Percentiles rank a stretch among this genome's conserved stretches.
phyloP scores from a whole-genome alignment of 2,329 filamentous ascomycete genomes.

The Juglanconis oblonga region DNA sequence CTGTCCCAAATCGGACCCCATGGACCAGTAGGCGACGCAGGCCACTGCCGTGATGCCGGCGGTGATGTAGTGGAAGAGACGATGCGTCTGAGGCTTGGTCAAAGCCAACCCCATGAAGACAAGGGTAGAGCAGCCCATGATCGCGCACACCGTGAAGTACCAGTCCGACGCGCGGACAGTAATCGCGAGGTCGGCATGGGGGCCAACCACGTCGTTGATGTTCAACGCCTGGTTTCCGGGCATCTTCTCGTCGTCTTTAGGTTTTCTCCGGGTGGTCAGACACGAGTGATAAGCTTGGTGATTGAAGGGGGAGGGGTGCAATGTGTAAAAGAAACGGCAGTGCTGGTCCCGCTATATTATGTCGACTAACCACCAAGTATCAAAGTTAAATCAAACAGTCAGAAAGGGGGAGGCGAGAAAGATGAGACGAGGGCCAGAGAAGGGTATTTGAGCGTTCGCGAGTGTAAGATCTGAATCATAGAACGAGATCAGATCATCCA shows the following conservation, averaged over 20 bases:
- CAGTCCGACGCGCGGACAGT: slow-evolving; percentile 59
- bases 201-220: slow-evolving; percentile 43
- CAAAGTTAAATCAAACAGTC: background rate
- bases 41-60: slow-evolving; percentile 56
- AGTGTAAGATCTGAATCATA: background rate
- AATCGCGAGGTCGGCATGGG: slow-evolving; percentile 55
- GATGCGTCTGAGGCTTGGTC: slow-evolving; percentile 51
- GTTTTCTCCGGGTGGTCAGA: background rate
- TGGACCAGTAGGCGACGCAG: slow-evolving; percentile 62
- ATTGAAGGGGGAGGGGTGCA: background rate
- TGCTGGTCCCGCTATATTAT: background rate
- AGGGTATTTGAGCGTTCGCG: slow-evolving; percentile 10
- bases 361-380: slow-evolving; percentile 3
- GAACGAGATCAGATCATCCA: slow-evolving; percentile 10
- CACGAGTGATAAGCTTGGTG: background rate
- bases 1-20: slow-evolving; percentile 65
- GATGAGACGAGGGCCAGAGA: background rate
- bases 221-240: slow-evolving; percentile 42
- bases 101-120: slow-evolving; percentile 49
- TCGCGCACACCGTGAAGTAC: slow-evolving; percentile 59
- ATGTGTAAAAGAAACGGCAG: background rate
- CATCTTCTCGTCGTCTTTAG: slow-evolving; percentile 19
- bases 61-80: slow-evolving; percentile 64
- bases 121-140: slow-evolving; percentile 56
- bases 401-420: background rate